Base-by-base conservation (phyloP, 352 stramenopile genomes). In the Thraustochytrium striatum region DNA sequence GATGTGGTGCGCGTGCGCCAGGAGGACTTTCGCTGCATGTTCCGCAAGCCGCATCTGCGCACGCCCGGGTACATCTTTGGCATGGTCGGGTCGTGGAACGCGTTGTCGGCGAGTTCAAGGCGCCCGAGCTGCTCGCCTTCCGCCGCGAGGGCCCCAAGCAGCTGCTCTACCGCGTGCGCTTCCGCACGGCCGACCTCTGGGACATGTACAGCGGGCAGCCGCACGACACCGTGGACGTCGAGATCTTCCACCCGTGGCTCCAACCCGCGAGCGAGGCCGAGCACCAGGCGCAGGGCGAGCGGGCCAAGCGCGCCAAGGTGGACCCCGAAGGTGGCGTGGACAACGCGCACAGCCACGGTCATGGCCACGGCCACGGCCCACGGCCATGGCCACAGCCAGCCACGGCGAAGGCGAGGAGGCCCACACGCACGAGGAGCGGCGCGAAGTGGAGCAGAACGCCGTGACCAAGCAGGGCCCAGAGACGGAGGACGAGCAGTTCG, bases 31-130 rank as follows among this genome's bases (percentile, higher is more conserved):
- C 19, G 36, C 3, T 57, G 81, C 2, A 61, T 84, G 43, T 89
- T 85, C 83, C 55, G 84, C 33, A 69, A 82, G 35, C 87, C 87
- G 5, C 87, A 90, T 57, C 81, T 89, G 44, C 69, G 87, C 32
- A 85, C 81, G 55, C 87, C 87, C 2, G 87, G 87, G 35, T 90
- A 90, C 61, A 84, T 89, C n/a, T 89, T 87, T 69, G 87, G 86
- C 44, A 81, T 85, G 0, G 32, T 57, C 35, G 87, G 87, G 61
- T 57, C n/a, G 61, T 90, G 1, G 82, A 87, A 39, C 59, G 81
- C 33, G 65, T 84, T 28, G 84, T 85, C 32, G 87, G 84, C 32
- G 41, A 28, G 28, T 84, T 84, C 73, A 70, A 75, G 50, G 85
- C 88, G 78, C 87, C 87, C 39, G 85, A 85, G 32, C 82, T 85